Base-by-base conservation (phyloP, 1,139 yeast genomes). In the Candida buenavistaensis region DNA sequence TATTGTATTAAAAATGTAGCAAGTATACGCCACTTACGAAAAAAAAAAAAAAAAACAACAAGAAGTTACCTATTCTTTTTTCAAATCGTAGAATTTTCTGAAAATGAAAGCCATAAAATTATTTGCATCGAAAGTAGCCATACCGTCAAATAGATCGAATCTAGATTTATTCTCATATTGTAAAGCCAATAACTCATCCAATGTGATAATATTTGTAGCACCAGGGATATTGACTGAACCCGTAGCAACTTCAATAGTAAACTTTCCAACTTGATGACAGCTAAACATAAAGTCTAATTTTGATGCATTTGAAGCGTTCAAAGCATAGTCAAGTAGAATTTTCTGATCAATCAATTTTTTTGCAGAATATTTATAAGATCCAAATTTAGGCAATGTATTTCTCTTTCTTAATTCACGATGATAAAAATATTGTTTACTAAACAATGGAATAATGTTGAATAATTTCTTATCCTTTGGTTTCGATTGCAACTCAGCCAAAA, bases 301-400 rank as follows among this genome's bases (percentile, higher is more conserved):
- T 9, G 87, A 85, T 30, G 78, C 72, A 40, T 74, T 62, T 6
- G 69, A 63, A 28, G 64, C 66, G 37, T 64, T 57, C 35, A 66
- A 62, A 25, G 70, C 74, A 33, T 84, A 68, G 37, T 78, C 82
- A 5, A 74, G 57, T 19, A 92, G 55, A 2, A 89, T 74, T 1
- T 85, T 83, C 47, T 78, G 82, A 39, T 89, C 97, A 54, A 75
- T 68, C 34, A 92, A 67, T 49, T 81, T 83, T 42, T 85, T 82
- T 3, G 88, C 82, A 0, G 88, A 74, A 61, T 87, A 86, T 58
- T 84, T 86, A 62, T 80, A 87, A 1, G 94, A 85, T 6, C 96
- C 96, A 57, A 82, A 87, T 51, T 76, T 78, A 2, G 94, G 90
- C 30, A 81, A 62, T 30, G 82, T 68, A 22, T 92, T 87, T 32